Conservation (phyloP, 2,329 filamentous ascomycete species). For the Ceratocystis diversiconidia region DNA sequence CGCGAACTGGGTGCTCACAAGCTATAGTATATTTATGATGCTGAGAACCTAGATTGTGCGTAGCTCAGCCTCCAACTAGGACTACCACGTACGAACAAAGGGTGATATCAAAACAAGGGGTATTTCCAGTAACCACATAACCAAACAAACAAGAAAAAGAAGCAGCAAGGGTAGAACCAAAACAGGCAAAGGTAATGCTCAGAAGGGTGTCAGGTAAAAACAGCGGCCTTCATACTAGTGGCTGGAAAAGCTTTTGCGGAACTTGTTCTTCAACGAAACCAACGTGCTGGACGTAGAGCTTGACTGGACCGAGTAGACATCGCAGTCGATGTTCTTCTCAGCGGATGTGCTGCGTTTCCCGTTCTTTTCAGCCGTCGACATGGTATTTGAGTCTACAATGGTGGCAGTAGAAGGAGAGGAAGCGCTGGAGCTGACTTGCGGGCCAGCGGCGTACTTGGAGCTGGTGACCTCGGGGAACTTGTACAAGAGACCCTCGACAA, state of each 20-base stretch:
- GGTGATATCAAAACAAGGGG: not conserved
- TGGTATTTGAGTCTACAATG: not conserved
- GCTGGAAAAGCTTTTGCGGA: slow-evolving; percentile 15
- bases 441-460: not conserved
- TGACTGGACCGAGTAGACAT: not conserved
- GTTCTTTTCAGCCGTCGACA: not conserved
- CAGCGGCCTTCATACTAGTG: not conserved
- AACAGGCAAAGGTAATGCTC: not conserved
- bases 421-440: not conserved
- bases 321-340: not conserved
- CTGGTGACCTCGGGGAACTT: slow-evolving; percentile 11
- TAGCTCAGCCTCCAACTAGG: not conserved
- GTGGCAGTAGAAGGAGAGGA: not conserved
- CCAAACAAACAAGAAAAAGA: not conserved
- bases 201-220: too few species aligned
- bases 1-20: not conserved
- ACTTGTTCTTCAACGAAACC: slow-evolving; percentile 11
- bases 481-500: slow-evolving; percentile 20
- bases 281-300: not conserved
- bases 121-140: not conserved
- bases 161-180: not conserved
- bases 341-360: slow-evolving; percentile 7
- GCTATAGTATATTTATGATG: not conserved
- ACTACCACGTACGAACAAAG: not conserved
- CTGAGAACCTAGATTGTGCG: not conserved